These are phyloP conservation scores for Aspergillus kassunensis DNA, from an alignment of 495 filamentous ascomycete species.

Conservation along the genomic window DNA sequence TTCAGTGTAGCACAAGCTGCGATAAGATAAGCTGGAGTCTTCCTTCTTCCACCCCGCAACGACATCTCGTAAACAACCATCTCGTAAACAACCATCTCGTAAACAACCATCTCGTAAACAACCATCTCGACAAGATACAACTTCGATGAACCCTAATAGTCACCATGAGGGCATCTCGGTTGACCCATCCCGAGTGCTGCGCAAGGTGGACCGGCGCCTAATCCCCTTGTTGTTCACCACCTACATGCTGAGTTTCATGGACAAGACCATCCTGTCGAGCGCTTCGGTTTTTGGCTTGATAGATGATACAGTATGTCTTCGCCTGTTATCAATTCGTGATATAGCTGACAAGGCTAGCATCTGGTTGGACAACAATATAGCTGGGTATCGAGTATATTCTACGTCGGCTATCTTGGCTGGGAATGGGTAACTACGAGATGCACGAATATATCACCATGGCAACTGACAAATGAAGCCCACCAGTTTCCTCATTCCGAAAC, in stretches of 20 bases:
- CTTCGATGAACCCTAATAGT: too few relatives aligned
- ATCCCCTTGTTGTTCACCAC: constrained; percentile 37
- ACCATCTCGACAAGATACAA: too few relatives aligned
- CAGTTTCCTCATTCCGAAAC: constrained; percentile 45
- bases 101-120: too few relatives aligned
- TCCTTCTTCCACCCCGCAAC: too few relatives aligned
- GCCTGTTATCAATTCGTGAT: neutral
- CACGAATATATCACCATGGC: constrained; percentile 8
- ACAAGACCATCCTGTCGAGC: constrained; percentile 54
- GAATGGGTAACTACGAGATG: constrained; percentile 15
- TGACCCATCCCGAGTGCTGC: constrained; percentile 12
- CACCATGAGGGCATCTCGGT: neutral
- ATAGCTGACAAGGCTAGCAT: constrained; percentile 25
- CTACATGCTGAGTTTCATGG: constrained; percentile 44
- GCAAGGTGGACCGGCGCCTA: constrained; percentile 46
- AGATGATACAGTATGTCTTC: constrained; percentile 31
- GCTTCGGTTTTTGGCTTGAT: constrained; percentile 47
- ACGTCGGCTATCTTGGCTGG: constrained; percentile 55
- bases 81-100: too few relatives aligned
- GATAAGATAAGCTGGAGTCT: too few relatives aligned
- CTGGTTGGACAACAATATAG: constrained; percentile 54
- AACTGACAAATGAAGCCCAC: constrained; percentile 30
- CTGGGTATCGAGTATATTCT: constrained; percentile 58
- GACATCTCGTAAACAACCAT: too few relatives aligned
- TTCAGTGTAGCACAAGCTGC: too few relatives aligned